Evolutionary conservation across 345 rosid species (phyloP).

Genomic region (Fremontodendron californicum): DNA sequence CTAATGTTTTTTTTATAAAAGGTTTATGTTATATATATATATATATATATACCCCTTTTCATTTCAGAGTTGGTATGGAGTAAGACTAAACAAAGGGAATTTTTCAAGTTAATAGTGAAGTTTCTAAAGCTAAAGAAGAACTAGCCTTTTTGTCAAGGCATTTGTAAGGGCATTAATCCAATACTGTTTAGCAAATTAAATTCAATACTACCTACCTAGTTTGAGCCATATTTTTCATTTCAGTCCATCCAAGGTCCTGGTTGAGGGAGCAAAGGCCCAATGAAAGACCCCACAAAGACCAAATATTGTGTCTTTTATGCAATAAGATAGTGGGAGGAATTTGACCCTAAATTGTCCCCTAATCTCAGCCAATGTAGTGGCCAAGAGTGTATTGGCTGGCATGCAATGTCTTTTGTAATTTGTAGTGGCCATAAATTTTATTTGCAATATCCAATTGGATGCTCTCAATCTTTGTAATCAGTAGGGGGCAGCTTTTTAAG

Average conservation of each 20-base stretch:
- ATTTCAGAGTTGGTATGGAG: neutral
- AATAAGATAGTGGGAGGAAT: neutral
- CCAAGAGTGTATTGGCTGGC: neutral
- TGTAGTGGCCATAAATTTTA: neutral
- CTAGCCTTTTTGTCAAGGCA: neutral
- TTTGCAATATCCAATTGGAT: neutral
- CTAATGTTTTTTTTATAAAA: neutral
- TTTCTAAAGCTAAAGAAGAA: neutral
- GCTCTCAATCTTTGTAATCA: neutral
- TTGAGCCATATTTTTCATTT: neutral
- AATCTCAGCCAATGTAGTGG: constrained; percentile 2
- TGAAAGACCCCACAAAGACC: neutral
- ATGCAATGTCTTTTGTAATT: constrained; percentile 2
- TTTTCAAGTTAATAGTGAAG: neutral
- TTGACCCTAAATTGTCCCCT: constrained; percentile 10
- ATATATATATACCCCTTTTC: neutral
- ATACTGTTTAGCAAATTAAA: neutral
- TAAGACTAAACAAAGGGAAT: neutral
- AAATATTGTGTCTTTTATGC: constrained; percentile 2
- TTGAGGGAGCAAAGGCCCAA: neutral
- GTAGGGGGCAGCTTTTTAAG: neutral
- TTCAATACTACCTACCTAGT: neutral
- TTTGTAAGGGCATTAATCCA: neutral
- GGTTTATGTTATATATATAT: neutral
- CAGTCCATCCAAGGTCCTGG: neutral